phyloP scores from a whole-genome alignment of 441 rosid species.

The Hypseocharis bilobata region DNA sequence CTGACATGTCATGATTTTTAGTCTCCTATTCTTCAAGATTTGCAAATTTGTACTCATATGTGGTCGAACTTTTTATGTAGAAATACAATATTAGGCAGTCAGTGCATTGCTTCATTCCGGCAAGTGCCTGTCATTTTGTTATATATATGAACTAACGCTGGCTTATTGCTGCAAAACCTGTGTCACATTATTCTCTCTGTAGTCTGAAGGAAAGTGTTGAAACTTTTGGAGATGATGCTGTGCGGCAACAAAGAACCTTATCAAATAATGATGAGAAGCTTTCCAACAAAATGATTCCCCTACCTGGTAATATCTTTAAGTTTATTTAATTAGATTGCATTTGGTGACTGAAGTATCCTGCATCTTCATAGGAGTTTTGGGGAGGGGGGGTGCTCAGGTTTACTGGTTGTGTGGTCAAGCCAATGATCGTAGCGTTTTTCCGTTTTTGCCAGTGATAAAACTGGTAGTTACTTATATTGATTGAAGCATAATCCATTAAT shows the following conservation, averaged over 20 bases:
- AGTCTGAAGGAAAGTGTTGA: slow-evolving; percentile 24
- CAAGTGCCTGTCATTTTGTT: background rate
- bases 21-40: background rate
- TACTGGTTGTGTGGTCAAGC: too few species aligned
- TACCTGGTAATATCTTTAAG: slow-evolving; percentile 33
- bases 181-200: slow-evolving; percentile 20
- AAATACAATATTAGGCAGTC: too few species aligned
- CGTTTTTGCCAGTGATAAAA: too few species aligned
- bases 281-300: slow-evolving; percentile 15
- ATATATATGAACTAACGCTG: background rate
- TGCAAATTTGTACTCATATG: background rate
- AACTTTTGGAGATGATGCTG: slow-evolving; percentile 22
- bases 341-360: background rate
- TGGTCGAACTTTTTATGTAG: background rate
- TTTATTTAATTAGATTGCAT: slow-evolving; percentile 3
- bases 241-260: slow-evolving; percentile 22
- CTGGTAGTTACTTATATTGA: too few species aligned
- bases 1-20: background rate
- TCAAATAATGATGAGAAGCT: slow-evolving; percentile 26
- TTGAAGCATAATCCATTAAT: too few species aligned
- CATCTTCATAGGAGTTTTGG: background rate
- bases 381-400: too few species aligned
- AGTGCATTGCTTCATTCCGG: background rate
- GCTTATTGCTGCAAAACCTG: background rate
- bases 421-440: too few species aligned